Base-by-base conservation (phyloP, 345 rosid genomes). In the Aurinia saxatilis region DNA sequence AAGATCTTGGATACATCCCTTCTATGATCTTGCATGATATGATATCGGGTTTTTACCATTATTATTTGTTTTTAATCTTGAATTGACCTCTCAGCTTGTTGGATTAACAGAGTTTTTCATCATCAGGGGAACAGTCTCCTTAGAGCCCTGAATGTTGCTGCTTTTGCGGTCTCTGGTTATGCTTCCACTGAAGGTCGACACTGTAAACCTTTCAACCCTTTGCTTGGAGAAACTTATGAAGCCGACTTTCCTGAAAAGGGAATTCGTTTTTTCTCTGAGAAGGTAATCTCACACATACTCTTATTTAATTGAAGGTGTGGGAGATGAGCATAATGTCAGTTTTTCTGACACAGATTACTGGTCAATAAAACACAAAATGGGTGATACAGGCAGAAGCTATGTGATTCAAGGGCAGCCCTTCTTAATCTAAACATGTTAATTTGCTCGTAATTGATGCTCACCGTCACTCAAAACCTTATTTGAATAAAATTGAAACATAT, bases 161-260 rank as follows among this genome's bases (percentile, higher is more conserved):
- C 99, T 25, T 93, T 93, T 84, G 97, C 99, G 5, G 86, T 90
- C 60, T 93, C 99, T 66, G 97, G 96, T 56, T 93, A 90, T 74
- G 95, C 97, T 68, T 90, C 97, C 45, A 79, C 99, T 7, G 90
- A 89, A 70, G 91, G 96, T 23, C 82, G 99, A 36, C 91, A 85
- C 35, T 90, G 99, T 74, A 93, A 93, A 79, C 99, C 99, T 13
- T 93, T 93, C 65, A 93, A 93, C 65, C 98, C 98, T 76, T 78
- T 92, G 67, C 81, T 92, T 10, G 96, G 98, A 74, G 98, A 92
- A 83, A 92, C 96, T 45, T 92, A 82, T 57, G 98, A 92, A 80
- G 98, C 98, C 35, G 91, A 89, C 65, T 89, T 60, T 85, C 93
- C 93, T 41, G 98, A 92, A 35, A 82, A 74, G 74, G 98, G 97